phyloP scores from a whole-genome alignment of 257 asterid species.

The Lycium ferocissimum region DNA sequence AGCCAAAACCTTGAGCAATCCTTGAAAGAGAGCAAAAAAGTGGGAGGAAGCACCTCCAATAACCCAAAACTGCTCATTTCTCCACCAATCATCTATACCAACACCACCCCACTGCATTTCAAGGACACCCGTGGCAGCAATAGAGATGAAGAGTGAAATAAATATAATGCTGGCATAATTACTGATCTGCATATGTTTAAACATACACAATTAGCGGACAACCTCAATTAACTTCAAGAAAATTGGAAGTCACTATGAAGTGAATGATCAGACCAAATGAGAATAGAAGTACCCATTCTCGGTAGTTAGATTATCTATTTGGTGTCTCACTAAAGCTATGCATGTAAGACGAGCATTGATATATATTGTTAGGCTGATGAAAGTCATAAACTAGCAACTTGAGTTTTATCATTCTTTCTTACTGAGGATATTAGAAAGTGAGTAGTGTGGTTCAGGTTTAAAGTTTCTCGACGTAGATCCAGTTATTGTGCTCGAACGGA shows the following conservation, averaged over 20 bases:
- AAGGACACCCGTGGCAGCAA: constrained; percentile 80
- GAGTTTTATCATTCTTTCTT: not conserved
- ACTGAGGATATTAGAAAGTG: not conserved
- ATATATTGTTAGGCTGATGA: constrained; percentile 12
- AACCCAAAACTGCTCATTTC: constrained; percentile 98
- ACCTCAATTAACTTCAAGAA: constrained; percentile 7
- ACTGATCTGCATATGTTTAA: constrained; percentile 63
- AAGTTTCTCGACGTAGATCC: constrained; percentile 4
- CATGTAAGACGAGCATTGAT: not conserved
- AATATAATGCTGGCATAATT: constrained; percentile 83
- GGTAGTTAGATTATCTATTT: not conserved
- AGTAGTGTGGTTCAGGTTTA: not conserved
- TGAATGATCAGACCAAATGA: not conserved
- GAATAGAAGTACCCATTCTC: not conserved
- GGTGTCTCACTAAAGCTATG: not conserved
- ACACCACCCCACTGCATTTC: constrained; percentile 99
- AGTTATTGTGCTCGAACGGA: not conserved
- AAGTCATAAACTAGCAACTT: not conserved
- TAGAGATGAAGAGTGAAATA: constrained; percentile 78
- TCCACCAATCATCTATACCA: constrained; percentile 93
- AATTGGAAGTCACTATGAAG: not conserved
- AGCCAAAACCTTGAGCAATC: constrained; percentile 81
- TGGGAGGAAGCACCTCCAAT: constrained; percentile 89
- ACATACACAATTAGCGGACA: constrained; percentile 23
- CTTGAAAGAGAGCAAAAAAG: constrained; percentile 86